Evolutionary conservation across 139 green algal genomes (phyloP), one percentile per base, ranked within the genome.

Genomic region (Chlorella vulgaris): DNA sequence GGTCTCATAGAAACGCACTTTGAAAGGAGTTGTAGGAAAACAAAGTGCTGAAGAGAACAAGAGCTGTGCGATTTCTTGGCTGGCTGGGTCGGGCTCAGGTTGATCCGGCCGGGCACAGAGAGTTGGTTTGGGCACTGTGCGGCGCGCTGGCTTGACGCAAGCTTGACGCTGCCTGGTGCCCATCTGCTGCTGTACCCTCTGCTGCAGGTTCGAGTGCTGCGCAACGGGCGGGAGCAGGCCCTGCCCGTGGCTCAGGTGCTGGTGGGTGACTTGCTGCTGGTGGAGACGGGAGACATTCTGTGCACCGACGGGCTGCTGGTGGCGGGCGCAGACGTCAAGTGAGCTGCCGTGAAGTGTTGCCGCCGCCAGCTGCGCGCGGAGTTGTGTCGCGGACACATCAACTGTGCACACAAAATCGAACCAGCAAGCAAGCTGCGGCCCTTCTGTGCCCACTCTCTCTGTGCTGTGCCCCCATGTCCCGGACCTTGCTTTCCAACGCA

Each of bases 211-310:
- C 89, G 92, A 5, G 88, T 90, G 29, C 60, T 95, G 7, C 80
- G 93, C 3, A 80, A 81, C 50, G 93, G 89, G 1, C 19, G 24
- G 31, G 86, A 94, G 75, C 3, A 71, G 40, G 43, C 69, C 1
- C 50, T 97, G n/a, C 87, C 80, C 68, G 85, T 76, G 7, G 87
- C 71, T 36, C 87, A 93, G 3, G 82, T 96, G 55, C 61, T 98
- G 76, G 91, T 95, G 47, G 94, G 94, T 0, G 94, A 98, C 81
- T 50, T 97, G 50, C 66, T 96, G 81, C 58, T 95, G 69, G 74
- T 98, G 39, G 90, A 96, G 84, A 87, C 88, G 18, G 94, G 94
- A 0, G 94, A 98, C 84, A 96, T 98, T 63, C 78, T 98, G 39
- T 79, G 83, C n/a, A 89, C 92, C 7, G 94, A 98, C 69, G 92